A percentile compares a stretch with the other conserved stretches of the same genome.
phyloP scores from a whole-genome alignment of 257 asterid species.

The Fraxinus excelsior region DNA sequence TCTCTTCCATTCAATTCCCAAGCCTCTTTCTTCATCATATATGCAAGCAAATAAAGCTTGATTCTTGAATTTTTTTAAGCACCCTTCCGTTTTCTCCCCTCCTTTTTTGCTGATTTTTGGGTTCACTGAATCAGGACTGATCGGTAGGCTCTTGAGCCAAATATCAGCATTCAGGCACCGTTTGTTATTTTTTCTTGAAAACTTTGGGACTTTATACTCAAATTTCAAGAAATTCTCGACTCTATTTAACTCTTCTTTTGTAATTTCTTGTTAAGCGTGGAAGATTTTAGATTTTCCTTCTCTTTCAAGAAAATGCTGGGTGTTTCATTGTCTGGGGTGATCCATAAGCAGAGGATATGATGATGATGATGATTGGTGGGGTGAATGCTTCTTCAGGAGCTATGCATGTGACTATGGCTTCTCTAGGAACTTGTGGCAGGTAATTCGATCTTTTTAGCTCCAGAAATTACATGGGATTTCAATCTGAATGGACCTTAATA shows the following conservation, averaged over 20 bases:
- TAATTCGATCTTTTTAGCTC: conserved; percentile 29
- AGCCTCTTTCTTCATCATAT: conserved; percentile 27
- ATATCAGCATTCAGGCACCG: conserved; percentile 39
- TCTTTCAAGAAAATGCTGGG: conserved; percentile 44
- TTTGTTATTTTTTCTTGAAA: conserved; percentile 39
- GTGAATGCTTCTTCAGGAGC: conserved; percentile 37
- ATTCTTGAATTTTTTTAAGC: conserved; percentile 31
- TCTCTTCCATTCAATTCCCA: conserved; percentile 32
- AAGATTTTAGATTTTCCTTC: conserved; percentile 11
- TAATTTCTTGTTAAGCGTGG: conserved; percentile 24
- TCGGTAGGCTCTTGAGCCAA: conserved; percentile 30
- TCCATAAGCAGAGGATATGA: conserved; percentile 38
- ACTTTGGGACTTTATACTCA: conserved; percentile 24
- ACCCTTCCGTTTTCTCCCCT: neutral
- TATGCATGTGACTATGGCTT: conserved; percentile 34
- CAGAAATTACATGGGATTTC: conserved; percentile 12
- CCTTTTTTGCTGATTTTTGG: conserved; percentile 37
- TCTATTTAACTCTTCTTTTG: conserved; percentile 23
- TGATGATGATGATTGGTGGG: conserved; percentile 29
- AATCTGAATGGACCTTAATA: conserved; percentile 20
- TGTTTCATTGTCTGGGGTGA: conserved; percentile 44
- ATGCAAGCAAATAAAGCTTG: conserved; percentile 35
- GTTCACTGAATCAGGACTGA: conserved; percentile 18
- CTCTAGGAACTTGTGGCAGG: conserved; percentile 53
- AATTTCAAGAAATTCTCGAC: conserved; percentile 27